Base-by-base conservation (phyloP, 257 asterid species). In the Marsdenia floribunda region DNA sequence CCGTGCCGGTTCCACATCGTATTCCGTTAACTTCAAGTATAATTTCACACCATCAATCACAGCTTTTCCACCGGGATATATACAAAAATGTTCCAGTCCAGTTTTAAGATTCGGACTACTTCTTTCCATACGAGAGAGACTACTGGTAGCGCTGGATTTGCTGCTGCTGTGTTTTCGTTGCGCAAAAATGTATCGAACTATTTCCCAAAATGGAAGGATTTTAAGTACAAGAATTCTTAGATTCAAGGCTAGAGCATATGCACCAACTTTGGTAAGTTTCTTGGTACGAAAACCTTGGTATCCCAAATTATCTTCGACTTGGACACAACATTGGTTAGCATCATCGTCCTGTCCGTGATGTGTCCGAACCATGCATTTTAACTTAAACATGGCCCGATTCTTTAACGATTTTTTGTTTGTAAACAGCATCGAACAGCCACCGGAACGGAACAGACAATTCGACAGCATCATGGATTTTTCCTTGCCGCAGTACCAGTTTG, bases 51-150 rank as follows among this genome's bases (percentile, higher is more conserved):
- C 90, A n/a, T 89, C 91, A 8, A 89, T 87, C 26, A 89, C 94
- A 0, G 90, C 94, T 72, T 85, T 80, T 16, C 93, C 91, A 3
- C 91, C 91, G 0, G 93, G 93, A 77, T 88, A 91, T 19, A 88
- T 75, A 74, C 93, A 88, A 68, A 88, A 88, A 55, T 88, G 93
- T 35, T 83, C 76, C 0, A 73, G 79, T 4, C 90, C 88, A 2
- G 88, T 64, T 44, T 88, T 88, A 10, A 88, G 74, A 77, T 88
- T 84, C 44, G 85, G 77, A 63, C 60, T 4, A 46, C 2, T 73
- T 78, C n/a, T 70, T 75, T 12, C 68, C 55, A 14, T 47, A 8
- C 1, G 35, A 14, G 9, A 26, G 3, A 16, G 55, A 55, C 19
- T 40, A 6, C 1, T 29, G 33, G 33, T 29, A 1, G 11, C 19